phyloP scores from a whole-genome alignment of 805 yeast genomes.

The Wickerhamiella siamensis region DNA sequence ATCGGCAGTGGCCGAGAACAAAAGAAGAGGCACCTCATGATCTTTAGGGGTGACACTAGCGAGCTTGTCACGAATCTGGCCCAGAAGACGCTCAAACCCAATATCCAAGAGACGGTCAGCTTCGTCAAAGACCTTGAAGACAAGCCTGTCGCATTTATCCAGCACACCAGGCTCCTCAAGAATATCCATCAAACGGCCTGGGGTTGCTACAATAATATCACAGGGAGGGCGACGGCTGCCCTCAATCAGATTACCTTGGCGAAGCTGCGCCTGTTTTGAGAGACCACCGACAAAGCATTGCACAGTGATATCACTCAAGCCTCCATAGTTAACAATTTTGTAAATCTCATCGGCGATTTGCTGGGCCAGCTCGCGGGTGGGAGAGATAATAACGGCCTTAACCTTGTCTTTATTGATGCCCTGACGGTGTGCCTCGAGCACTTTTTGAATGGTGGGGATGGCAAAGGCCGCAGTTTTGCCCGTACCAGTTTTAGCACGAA shows the following conservation, averaged over 20 bases:
- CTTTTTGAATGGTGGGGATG: conserved; percentile 57
- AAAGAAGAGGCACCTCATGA: conserved; percentile 38
- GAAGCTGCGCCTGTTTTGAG: conserved; percentile 28
- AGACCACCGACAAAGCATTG: conserved; percentile 59
- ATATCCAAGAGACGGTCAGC: conserved; percentile 78
- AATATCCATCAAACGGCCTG: conserved; percentile 67
- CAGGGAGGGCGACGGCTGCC: conserved; percentile 26
- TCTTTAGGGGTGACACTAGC: conserved; percentile 32
- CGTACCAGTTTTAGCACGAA: conserved; percentile 89
- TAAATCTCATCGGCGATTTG: conserved; percentile 59
- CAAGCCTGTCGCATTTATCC: conserved; percentile 36
- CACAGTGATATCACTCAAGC: conserved; percentile 26
- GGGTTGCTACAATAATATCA: conserved; percentile 70
- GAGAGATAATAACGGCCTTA: conserved; percentile 59
- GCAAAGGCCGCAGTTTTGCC: conserved; percentile 89
- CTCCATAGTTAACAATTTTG: conserved; percentile 29
- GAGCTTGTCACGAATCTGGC: conserved; percentile 30
- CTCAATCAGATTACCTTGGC: conserved; percentile 21
- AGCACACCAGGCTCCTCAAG: conserved; percentile 34
- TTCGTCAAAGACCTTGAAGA: conserved; percentile 69
- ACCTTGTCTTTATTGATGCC: conserved; percentile 28
- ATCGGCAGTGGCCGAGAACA: conserved; percentile 84
- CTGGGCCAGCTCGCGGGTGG: conserved; percentile 81
- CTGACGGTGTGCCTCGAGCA: conserved; percentile 26
- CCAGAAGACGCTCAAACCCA: conserved; percentile 58